Conservation (phyloP, 169 alveolate species). For the Plasmodium gaboni region DNA sequence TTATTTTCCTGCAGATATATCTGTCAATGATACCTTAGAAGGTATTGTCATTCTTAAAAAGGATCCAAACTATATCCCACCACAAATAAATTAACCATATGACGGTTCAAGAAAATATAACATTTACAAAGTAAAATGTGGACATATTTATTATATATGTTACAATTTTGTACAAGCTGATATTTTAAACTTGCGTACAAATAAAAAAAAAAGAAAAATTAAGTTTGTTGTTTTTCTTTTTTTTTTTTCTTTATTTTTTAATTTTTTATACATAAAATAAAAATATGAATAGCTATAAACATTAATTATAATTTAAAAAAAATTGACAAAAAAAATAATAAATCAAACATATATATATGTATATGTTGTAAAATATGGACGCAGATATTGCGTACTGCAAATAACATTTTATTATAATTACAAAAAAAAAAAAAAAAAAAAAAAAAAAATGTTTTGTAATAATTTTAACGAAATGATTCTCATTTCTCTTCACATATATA, state of each 20-base stretch:
- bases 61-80: constrained; percentile 75
- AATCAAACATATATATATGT: no score
- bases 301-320: no score
- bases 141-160: neutral
- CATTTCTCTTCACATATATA: no score
- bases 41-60: constrained; percentile 78
- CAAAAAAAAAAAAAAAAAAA: neutral
- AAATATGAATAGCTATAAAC: no score
- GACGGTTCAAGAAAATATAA: neutral
- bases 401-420: no score
- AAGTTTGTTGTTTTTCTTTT: no score
- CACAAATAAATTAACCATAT: constrained; percentile 15
- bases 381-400: no score
- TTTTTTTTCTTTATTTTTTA: neutral
- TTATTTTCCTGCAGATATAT: constrained; percentile 38
- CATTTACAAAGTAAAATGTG: neutral
- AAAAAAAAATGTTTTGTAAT: neutral
- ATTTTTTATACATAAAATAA: no score
- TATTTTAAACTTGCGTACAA: neutral
- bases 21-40: constrained; percentile 74
- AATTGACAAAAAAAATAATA: no score
- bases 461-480: no score
- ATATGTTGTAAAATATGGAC: no score
- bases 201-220: neutral
- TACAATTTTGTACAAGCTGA: neutral